Evolutionary conservation across 495 filamentous ascomycete genomes (phyloP), one percentile per base, ranked within the genome.

Genomic region (Xylaria cubensis): DNA sequence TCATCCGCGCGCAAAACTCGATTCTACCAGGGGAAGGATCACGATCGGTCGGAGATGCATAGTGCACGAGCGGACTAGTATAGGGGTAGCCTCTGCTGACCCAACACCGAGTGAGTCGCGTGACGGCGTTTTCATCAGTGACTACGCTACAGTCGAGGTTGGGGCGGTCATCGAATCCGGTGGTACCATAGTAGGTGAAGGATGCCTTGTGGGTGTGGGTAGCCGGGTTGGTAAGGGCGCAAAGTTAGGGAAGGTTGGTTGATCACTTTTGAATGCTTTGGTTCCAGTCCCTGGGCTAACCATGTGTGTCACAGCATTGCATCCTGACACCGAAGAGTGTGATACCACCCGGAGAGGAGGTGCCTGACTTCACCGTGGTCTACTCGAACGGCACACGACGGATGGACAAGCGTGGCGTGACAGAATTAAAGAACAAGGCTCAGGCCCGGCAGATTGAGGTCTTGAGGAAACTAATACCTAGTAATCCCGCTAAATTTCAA

Each of bases 1-100:
- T 69, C 94, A 97, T 81, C 94, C 94, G 1, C 92, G 93, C 69
- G 87, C 89, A 0, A 86, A 87, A 63, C 84, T 97, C 74, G 89
- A 91, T 75, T 89, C 92, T 1, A 84, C 86, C 50, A 83, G 87
- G 58, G 94, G 92, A 0, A 88, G 91, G 26, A 87, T 97, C 42
- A 88, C 84, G 10, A 88, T 97, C 59, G 93, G 92, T 0, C 88
- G 90, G 13, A 85, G 88, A 48, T 93, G 92, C 79, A 91, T 96
- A 44, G 87, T 97, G 59, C 87, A 89, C 72, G 94, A 97, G 82
- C 90, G 92, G 62, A 84, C 85, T 34, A 81, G 81, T 4, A 84
- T 94, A n/a, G 90, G 89, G 0, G 83, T 84, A 5, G 73, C 79
- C 6, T 80, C 82, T 55, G 76, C 84, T 13, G 76, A 78, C 4